Evolutionary conservation across 2,329 filamentous ascomycete species (phyloP), one percentile per base, ranked within the genome.

Genomic region (Fusarium paranaense): DNA sequence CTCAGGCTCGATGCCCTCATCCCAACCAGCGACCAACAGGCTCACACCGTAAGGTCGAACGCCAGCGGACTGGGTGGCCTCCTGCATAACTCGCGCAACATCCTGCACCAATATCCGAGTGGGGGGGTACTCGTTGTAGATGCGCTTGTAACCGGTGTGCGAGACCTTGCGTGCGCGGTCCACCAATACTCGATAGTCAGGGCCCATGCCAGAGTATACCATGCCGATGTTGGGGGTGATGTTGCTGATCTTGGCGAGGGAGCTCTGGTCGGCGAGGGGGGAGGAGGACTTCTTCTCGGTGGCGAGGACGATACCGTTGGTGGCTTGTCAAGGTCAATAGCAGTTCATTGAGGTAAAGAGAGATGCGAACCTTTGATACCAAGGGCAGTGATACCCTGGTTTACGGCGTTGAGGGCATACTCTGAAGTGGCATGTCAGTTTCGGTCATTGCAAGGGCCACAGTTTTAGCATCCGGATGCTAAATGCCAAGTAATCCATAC

Each of bases 91-190:
- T 75, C 95, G 91, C 69, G 97, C 97, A 67, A 99, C 95, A 81
- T 99, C 97, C 86, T 99, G 97, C 66, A 99, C 97, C 86, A 99
- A 90, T 93, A 99, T 99, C 84, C 97, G 92, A 66, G 97, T 99
- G 7, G 97, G 97, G n/a, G 97, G 97, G 87, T 99, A 99, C 87
- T 99, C 97, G 87, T 99, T 99, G 89, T 99, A 99, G 87, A 99
- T 95, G 85, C 97, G 95, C 91, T 99, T 99, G 92, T 99, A 99
- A 84, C 92, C 93, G 57, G 97, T 97, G 87, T 99, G 97, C 66
- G 95, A 98, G 77, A 98, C 97, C 86, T 98, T 99, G 82, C 97
- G 95, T 78, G 97, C 97, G 85, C 95, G 96, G 88, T 99, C 97
- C 79, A 98, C 97, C 64, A 99, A 90, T 67, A 99, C 95, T 84